phyloP scores from a whole-genome alignment of 768 basidiomycete species.

The Lentinus brumalis region DNA sequence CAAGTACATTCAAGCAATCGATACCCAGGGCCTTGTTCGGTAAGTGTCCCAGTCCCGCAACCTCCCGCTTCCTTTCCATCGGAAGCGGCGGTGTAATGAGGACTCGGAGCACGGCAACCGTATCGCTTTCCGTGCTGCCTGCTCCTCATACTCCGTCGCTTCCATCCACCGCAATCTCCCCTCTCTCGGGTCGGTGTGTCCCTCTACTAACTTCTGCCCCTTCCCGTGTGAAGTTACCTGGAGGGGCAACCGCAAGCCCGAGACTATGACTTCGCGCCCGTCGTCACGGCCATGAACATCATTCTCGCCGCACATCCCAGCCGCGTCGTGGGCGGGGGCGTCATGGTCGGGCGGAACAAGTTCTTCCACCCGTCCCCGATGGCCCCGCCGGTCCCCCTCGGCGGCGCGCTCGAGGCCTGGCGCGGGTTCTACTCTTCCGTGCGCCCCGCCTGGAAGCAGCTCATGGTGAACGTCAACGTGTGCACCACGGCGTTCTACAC shows the following conservation, averaged over 20 bases:
- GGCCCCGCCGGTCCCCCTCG: conserved; percentile 33
- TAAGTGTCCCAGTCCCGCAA: conserved; percentile 25
- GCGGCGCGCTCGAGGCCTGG: conserved; percentile 61
- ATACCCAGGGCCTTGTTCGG: conserved; percentile 44
- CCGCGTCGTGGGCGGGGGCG: conserved; percentile 43
- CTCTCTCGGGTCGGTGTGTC: conserved; percentile 6
- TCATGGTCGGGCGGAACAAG: conserved; percentile 53
- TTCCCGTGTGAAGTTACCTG: conserved; percentile 40
- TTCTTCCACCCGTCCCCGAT: conserved; percentile 49
- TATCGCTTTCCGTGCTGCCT: conserved; percentile 10
- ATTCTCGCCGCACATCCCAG: conserved; percentile 47
- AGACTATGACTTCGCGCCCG: conserved; percentile 47
- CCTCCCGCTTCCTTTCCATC: background rate
- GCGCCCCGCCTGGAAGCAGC: conserved; percentile 42
- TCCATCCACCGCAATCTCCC: background rate
- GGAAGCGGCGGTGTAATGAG: conserved; percentile 16
- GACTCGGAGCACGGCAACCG: conserved; percentile 10
- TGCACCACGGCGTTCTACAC: conserved; percentile 53
- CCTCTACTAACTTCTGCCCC: conserved; percentile 9
- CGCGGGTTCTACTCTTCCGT: conserved; percentile 51
- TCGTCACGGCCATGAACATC: conserved; percentile 53
- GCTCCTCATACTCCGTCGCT: conserved; percentile 6
- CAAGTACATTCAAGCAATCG: conserved; percentile 44
- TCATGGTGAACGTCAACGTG: conserved; percentile 58
- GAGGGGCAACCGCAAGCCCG: conserved; percentile 44